Evolutionary conservation across 257 asterid species (phyloP), one percentile per base, ranked within the genome.

Genomic region (Solanum chaucha): DNA sequence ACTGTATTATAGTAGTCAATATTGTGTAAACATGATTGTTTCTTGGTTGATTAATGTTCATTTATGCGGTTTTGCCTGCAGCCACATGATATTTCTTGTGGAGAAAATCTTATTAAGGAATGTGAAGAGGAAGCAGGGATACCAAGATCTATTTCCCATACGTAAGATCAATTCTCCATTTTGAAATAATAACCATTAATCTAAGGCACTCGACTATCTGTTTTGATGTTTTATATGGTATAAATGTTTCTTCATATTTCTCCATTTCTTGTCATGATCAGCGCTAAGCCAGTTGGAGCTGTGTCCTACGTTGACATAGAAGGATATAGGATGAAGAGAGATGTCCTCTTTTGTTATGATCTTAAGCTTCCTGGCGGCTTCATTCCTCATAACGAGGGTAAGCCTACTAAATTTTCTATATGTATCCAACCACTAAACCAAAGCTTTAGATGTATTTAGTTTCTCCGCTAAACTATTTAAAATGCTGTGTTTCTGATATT

Each of bases 101-200:
- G 87, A 75, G 95, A 95, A 90, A 95, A 96, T 94, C 86, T 96
- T 83, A 90, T 92, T 86, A 96, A 96, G 92, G 99, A 96, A 92
- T 95, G 98, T 87, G 90, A 96, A 92, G 99, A 96, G 90, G 99
- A 96, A 90, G 99, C 99, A 40, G 98, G 98, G 65, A 95, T 96
- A 87, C 98, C 98, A 64, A 92, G 88, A 85, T 92, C 95, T 48
- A 88, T 96, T 86, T 93, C 97, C 85, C 87, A 92, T 89, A 89
- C 84, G 99, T 95, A 91, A 88, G 93, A 71, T 86, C 87, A 59
- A 40, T 85, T 36, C 12, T 46, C 26, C 17, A 48, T 51, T 61
- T 70, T 55, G 41, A 48, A 59, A 44, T 35, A 30, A 73, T 19
- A 35, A 34, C 34, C 81, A 35, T 73, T 48, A 35, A 20, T 35